Percentiles rank a stretch among this genome's conserved stretches.
Evolutionary conservation across 345 rosid genomes (phyloP).

Genomic region (Atalantia buxifolia): DNA sequence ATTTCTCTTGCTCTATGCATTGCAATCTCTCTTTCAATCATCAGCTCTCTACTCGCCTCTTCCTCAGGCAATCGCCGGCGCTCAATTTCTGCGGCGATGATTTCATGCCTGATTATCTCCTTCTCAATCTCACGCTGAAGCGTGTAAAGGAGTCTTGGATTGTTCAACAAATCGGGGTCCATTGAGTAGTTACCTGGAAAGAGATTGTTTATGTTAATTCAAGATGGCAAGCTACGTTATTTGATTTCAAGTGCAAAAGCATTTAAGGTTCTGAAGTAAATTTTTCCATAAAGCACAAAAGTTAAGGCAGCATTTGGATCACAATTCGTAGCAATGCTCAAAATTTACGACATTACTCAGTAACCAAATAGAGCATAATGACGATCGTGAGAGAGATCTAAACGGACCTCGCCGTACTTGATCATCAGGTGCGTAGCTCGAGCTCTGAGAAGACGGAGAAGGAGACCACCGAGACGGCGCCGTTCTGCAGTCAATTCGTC

Average conservation of each 20-base stretch:
- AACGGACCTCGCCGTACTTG: constrained; percentile 26
- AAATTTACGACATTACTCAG: not conserved
- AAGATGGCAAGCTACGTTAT: not conserved
- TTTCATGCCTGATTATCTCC: constrained; percentile 25
- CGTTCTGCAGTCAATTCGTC: constrained; percentile 30
- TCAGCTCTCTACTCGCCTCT: constrained; percentile 45
- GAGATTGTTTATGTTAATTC: not conserved
- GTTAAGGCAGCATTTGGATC: not conserved
- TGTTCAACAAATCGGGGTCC: not conserved
- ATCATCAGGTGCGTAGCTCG: constrained; percentile 12
- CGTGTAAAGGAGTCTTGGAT: constrained; percentile 10
- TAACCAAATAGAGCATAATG: not conserved
- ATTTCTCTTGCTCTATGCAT: constrained; percentile 1
- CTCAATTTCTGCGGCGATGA: constrained; percentile 17
- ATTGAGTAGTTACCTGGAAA: not conserved
- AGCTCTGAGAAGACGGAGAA: constrained; percentile 4
- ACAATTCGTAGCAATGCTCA: not conserved
- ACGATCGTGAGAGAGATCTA: not conserved
- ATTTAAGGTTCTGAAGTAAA: not conserved
- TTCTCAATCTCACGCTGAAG: constrained; percentile 36
- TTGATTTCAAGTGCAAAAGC: not conserved
- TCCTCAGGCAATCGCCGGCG: constrained; percentile 35
- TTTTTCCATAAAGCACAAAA: not conserved
- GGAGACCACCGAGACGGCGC: constrained; percentile 10
- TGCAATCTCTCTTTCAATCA: constrained; percentile 38